phyloP scores from a whole-genome alignment of 495 filamentous ascomycete species.

The Lepraria neglecta region DNA sequence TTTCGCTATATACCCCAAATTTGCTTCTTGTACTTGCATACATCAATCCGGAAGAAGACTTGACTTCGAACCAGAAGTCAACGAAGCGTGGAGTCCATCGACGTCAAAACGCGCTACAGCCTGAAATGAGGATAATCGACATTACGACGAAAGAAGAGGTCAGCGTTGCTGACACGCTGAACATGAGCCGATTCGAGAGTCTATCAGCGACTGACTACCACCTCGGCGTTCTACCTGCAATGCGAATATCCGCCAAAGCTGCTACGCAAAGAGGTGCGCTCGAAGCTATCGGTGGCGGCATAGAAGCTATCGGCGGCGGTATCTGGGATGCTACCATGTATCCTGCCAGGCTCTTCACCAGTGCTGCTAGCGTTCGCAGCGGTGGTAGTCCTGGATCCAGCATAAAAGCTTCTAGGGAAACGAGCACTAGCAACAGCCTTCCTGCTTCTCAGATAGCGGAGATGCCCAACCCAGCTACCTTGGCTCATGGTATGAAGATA shows the following conservation, averaged over 20 bases:
- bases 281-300: constrained; percentile 57
- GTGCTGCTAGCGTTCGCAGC: constrained; percentile 75
- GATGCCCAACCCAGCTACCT: constrained; percentile 30
- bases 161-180: constrained; percentile 72
- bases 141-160: constrained; percentile 70
- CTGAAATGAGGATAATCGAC: constrained; percentile 86
- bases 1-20: constrained; percentile 91
- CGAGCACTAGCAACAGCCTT: constrained; percentile 41
- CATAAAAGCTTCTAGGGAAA: constrained; percentile 39
- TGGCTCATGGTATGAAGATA: constrained; percentile 73
- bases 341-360: constrained; percentile 76
- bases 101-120: constrained; percentile 67
- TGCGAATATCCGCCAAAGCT: constrained; percentile 50
- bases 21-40: constrained; percentile 87
- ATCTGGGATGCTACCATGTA: constrained; percentile 79
- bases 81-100: constrained; percentile 55
- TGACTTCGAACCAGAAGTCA: constrained; percentile 42
- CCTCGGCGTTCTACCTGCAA: constrained; percentile 71
- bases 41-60: constrained; percentile 62
- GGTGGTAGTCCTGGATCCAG: constrained; percentile 55
- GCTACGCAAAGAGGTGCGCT: constrained; percentile 59
- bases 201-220: constrained; percentile 92
- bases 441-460: constrained; percentile 28
- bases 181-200: constrained; percentile 75
- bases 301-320: constrained; percentile 50